A percentile compares a stretch with the other conserved stretches of the same genome.
phyloP scores from a whole-genome alignment of 768 basidiomycete genomes.

The Cystobasidium tubakii region DNA sequence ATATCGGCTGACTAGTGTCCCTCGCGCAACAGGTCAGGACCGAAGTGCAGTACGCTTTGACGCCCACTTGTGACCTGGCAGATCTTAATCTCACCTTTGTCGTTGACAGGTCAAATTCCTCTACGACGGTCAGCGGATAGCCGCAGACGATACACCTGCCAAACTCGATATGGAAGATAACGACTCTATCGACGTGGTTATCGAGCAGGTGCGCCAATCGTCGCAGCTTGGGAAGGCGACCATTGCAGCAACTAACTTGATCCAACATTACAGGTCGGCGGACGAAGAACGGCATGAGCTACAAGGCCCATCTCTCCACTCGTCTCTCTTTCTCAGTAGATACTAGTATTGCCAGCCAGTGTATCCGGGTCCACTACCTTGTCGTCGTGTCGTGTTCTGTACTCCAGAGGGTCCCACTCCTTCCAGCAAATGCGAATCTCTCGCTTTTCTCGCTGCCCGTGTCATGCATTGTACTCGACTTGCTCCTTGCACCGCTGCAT shows the following conservation, averaged over 20 bases:
- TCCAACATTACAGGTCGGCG: not conserved
- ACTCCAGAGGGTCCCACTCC: not conserved
- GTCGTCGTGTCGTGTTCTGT: not conserved
- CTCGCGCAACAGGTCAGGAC: conserved; percentile 32
- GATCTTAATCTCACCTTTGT: not conserved
- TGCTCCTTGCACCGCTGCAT: too few relatives aligned
- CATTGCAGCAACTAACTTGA: not conserved
- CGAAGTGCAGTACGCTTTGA: conserved; percentile 13
- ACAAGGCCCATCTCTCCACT: too few relatives aligned
- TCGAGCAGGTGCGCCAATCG: conserved; percentile 57
- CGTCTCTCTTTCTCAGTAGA: not conserved
- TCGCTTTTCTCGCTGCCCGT: too few relatives aligned
- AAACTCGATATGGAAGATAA: conserved; percentile 76
- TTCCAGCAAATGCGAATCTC: too few relatives aligned
- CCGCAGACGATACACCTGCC: conserved; percentile 78
- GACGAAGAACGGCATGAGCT: not conserved
- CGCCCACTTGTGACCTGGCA: not conserved
- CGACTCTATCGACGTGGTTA: conserved; percentile 93
- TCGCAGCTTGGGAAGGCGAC: not conserved
- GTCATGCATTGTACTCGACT: too few relatives aligned
- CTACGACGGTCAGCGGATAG: conserved; percentile 81
- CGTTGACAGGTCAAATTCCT: conserved; percentile 60
- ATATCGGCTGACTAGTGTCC: not conserved
- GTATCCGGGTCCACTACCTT: not conserved
- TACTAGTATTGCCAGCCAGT: not conserved